Conservation (phyloP, 2,329 filamentous ascomycete species). For the Chaetothyriales sp. region DNA sequence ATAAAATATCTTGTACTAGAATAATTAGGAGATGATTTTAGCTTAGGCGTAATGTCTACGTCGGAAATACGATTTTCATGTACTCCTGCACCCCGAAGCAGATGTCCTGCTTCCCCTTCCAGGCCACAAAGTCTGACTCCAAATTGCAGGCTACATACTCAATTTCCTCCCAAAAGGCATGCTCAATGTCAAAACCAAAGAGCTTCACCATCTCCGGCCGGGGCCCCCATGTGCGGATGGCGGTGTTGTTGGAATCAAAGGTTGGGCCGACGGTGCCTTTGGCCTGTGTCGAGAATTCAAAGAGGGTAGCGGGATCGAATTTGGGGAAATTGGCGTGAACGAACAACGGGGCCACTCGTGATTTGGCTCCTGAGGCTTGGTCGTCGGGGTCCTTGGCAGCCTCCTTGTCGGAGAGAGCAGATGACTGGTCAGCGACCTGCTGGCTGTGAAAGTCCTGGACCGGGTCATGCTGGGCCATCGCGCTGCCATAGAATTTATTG, state of each 20-base stretch:
- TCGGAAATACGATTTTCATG: slow-evolving; percentile 24
- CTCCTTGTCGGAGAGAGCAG: slow-evolving; percentile 8
- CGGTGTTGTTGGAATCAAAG: slow-evolving; percentile 22
- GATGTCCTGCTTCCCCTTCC: slow-evolving; percentile 22
- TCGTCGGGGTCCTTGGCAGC: slow-evolving; percentile 20
- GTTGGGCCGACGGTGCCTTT: slow-evolving; percentile 9
- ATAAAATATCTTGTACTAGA: neutral
- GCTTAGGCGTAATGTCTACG: neutral
- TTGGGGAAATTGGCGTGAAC: slow-evolving; percentile 30
- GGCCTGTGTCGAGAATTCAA: slow-evolving; percentile 9
- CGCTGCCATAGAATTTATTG: slow-evolving; percentile 3
- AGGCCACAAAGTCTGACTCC: slow-evolving; percentile 23
- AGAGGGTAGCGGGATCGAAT: slow-evolving; percentile 27
- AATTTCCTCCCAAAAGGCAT: slow-evolving; percentile 27
- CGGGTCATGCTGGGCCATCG: slow-evolving; percentile 28
- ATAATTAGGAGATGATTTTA: too few relatives aligned
- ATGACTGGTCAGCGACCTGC: slow-evolving; percentile 1
- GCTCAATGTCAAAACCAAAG: slow-evolving; percentile 26
- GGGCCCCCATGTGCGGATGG: slow-evolving; percentile 21
- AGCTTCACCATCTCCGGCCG: slow-evolving; percentile 20
- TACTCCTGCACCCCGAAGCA: slow-evolving; percentile 24
- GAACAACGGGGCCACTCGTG: slow-evolving; percentile 24
- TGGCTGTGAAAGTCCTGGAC: slow-evolving; percentile 20
- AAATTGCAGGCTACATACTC: slow-evolving; percentile 27
- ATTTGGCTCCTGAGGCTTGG: slow-evolving; percentile 7